Conservation (phyloP, 2,329 filamentous ascomycete genomes). For the Cladophialophora psammophila region DNA sequence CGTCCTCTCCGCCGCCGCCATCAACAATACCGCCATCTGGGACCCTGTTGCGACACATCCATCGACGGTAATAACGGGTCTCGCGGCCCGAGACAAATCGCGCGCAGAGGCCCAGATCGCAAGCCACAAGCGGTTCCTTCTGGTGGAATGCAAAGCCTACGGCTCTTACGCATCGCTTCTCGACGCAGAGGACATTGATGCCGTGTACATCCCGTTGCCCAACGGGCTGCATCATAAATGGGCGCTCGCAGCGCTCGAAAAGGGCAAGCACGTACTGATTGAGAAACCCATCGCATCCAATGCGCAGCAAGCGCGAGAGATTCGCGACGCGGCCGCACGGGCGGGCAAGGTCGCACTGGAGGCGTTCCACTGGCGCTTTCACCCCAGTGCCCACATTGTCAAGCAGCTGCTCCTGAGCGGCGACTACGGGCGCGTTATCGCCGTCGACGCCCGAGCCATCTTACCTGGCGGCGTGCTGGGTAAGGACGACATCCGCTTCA, state of each 20-base stretch:
- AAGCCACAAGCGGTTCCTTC: constrained; percentile 60
- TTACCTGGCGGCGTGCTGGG: constrained; percentile 11
- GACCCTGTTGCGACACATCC: constrained; percentile 60
- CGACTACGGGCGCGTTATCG: constrained; percentile 13
- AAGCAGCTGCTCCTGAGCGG: constrained; percentile 38
- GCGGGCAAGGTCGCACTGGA: constrained; percentile 59
- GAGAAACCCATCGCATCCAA: constrained; percentile 64
- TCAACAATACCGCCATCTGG: constrained; percentile 43
- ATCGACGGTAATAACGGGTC: constrained; percentile 60
- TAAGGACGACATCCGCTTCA: constrained; percentile 27
- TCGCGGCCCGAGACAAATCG: constrained; percentile 60
- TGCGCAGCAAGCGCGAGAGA: constrained; percentile 51
- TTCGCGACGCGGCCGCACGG: constrained; percentile 52
- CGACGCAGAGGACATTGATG: constrained; percentile 56
- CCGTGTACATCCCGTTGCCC: constrained; percentile 62
- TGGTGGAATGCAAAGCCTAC: constrained; percentile 7
- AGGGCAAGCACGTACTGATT: constrained; percentile 63
- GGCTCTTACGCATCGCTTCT: constrained; percentile 50
- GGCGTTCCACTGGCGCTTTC: constrained; percentile 61
- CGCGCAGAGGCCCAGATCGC: constrained; percentile 54
- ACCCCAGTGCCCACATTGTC: constrained; percentile 58
- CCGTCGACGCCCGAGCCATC: constrained; percentile 6
- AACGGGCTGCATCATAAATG: constrained; percentile 59
- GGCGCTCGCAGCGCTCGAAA: constrained; percentile 56
- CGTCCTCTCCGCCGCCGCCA: constrained; percentile 18